These are phyloP conservation scores for Fusarium mundagurra DNA, from an alignment of 2,329 filamentous ascomycete species.

Conservation along the genomic window DNA sequence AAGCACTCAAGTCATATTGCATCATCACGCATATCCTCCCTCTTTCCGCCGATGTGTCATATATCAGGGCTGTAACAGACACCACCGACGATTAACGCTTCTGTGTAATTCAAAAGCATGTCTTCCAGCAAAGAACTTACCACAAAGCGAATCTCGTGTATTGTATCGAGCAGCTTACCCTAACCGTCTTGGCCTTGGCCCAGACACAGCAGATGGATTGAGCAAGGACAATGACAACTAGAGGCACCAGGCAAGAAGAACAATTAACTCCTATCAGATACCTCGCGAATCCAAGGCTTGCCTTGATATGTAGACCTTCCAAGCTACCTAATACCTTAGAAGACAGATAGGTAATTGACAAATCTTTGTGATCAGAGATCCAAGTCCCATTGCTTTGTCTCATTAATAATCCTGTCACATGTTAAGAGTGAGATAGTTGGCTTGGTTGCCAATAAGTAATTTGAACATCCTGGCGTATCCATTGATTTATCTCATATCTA, in stretches of 20 bases:
- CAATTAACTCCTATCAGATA: neutral
- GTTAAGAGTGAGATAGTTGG: neutral
- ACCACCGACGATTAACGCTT: neutral
- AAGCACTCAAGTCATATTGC: too few relatives aligned
- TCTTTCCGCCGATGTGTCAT: neutral
- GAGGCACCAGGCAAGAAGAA: neutral
- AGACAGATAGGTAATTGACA: neutral
- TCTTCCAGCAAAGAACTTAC: neutral
- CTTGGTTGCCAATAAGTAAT: neutral
- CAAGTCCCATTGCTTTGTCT: neutral
- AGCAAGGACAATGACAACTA: neutral
- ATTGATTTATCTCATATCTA: neutral
- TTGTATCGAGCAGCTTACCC: neutral
- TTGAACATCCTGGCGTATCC: slow-evolving; percentile 29
- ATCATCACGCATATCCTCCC: neutral
- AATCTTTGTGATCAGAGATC: neutral
- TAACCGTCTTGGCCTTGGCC: neutral
- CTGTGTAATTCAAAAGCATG: neutral
- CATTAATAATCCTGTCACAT: too few relatives aligned
- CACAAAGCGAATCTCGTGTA: neutral
- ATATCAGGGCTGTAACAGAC: neutral
- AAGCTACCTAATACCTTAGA: neutral
- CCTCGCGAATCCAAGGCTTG: neutral
- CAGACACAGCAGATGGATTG: neutral
- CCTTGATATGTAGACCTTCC: neutral